Evolutionary conservation across 176 grass and related monocot genomes (phyloP).

Genomic region (Cymbopogon citratus): DNA sequence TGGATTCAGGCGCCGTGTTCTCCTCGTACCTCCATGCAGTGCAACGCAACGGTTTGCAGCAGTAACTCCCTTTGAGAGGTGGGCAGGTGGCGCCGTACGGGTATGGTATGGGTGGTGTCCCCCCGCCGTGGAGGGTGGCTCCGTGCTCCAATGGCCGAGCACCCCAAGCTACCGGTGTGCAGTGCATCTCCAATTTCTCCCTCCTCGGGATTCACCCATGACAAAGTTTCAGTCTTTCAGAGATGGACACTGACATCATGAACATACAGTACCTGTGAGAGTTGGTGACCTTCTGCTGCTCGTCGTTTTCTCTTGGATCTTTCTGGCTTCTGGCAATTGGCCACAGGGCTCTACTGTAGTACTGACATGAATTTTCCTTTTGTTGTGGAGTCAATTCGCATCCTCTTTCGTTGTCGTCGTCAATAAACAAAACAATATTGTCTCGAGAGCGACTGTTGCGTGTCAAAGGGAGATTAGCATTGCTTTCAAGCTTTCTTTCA

Average conservation of each 20-base stretch:
- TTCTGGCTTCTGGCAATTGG: neutral
- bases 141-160: conserved; percentile 18
- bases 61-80: neutral
- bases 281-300: neutral
- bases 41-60: neutral
- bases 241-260: neutral
- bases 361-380: neutral
- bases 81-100: too few species aligned
- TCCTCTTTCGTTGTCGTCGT: neutral
- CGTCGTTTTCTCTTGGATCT: neutral
- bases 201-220: conserved; percentile 13
- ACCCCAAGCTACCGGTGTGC: neutral
- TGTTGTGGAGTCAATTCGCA: conserved; percentile 1
- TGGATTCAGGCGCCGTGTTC: neutral
- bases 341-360: too few species aligned
- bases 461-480: neutral
- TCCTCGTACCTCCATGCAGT: neutral
- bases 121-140: neutral
- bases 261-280: too few species aligned
- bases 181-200: neutral
- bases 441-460: conserved; percentile 23
- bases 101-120: neutral
- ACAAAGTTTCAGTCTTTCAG: neutral
- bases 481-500: neutral
- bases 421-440: neutral